Base-by-base conservation (phyloP, 1,284 basidiomycete species). In the Tylopilus sp. region DNA sequence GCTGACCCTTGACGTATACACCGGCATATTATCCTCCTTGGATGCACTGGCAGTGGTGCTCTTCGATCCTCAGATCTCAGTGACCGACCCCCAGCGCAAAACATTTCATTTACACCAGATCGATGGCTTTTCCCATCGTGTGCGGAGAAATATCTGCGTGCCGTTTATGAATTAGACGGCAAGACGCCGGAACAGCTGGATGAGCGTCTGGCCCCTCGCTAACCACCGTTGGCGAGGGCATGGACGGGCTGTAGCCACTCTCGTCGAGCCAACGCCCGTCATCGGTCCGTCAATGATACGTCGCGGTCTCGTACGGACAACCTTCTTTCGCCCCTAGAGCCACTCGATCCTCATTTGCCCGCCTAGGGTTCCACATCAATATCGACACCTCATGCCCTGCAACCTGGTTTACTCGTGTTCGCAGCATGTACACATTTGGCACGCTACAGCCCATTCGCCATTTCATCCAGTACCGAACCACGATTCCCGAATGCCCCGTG, bases 341-440 rank as follows among this genome's bases (percentile, higher is more conserved):
- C 61, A 63, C 65, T 53, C 52, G 60, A 65, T 67, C 64, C 64
- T 65, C 66, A 67, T 65, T 68, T 68, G 52, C 51, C 59, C 62
- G 54, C 45, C 35, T 64, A 67, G 59, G 63, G 53, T 66, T 59
- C 53, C 64, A 54, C 63, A 64, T 64, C 61, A 64, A 49, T 64
- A 64, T 51, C 53, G 30, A 64, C n/a, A n/a, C 65, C 67, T 69
- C 67, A 68, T 66, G 64, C 42, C 51, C n/a, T 66, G 54, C 67
- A 68, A 52, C 66, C 67, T 63, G 67, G 64, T 59, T 59, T 54
- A 68, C 64, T 66, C 64, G 64, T 66, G 64, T 66, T 65, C 55
- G 50, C 61, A 56, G 65, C 67, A 55, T 66, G 65, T 52, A 54
- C 56, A 31, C 23, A 29, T 31, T 63, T 61, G 60, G 54, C 53